These are phyloP conservation scores for Yueomyces sp. DNA, from an alignment of 805 yeast genomes.

Conservation along the genomic window DNA sequence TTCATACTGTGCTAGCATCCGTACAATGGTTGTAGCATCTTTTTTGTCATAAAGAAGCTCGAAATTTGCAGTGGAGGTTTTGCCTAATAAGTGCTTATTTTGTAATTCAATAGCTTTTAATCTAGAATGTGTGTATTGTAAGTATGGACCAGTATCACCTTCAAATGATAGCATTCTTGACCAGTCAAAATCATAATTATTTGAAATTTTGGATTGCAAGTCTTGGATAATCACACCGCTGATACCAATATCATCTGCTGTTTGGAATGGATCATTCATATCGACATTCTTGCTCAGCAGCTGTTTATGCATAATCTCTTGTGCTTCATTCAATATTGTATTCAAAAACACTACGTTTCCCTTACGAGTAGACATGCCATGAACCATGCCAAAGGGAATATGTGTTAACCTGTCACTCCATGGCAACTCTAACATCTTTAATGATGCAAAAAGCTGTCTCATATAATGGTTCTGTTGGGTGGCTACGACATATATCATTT, in stretches of 20 bases:
- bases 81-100: conserved; percentile 28
- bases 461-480: conserved; percentile 89
- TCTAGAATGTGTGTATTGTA: conserved; percentile 96
- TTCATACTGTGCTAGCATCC: conserved; percentile 79
- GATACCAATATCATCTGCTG: conserved; percentile 90
- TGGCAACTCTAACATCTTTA: conserved; percentile 76
- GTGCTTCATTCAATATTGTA: conserved; percentile 82
- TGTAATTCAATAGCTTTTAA: conserved; percentile 63
- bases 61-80: conserved; percentile 36
- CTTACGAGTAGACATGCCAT: conserved; percentile 94
- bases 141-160: conserved; percentile 98
- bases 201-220: conserved; percentile 92
- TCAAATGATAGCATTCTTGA: conserved; percentile 94
- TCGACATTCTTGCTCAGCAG: conserved; percentile 86
- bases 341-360: conserved; percentile 98
- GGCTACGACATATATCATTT: conserved; percentile 92
- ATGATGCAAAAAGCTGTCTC: conserved; percentile 85
- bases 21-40: conserved; percentile 54
- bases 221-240: conserved; percentile 98
- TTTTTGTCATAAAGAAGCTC: conserved; percentile 48
- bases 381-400: conserved; percentile 92
- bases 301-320: conserved; percentile 75
- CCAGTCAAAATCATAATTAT: conserved; percentile 94
- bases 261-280: conserved; percentile 85
- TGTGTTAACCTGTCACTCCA: conserved; percentile 77